A percentile compares a stretch with the other conserved stretches of the same genome.
phyloP scores from a whole-genome alignment of 495 filamentous ascomycete species.

The Parathielavia hyrcaniae region DNA sequence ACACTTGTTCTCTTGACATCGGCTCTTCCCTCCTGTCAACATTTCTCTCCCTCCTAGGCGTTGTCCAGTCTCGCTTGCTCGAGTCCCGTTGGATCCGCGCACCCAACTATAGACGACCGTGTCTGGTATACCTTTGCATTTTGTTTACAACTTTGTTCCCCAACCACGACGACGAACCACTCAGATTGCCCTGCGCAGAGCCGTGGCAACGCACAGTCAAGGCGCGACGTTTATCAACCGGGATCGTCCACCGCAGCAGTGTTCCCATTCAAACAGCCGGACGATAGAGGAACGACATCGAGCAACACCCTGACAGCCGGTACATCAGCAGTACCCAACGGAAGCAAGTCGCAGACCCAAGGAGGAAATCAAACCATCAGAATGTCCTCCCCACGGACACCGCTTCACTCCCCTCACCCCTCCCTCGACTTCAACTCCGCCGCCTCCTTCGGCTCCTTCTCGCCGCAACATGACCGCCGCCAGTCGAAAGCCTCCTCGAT shows the following conservation, averaged over 20 bases:
- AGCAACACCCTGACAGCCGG: neutral
- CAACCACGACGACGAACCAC: neutral
- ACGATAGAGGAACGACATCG: neutral
- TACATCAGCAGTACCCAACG: neutral
- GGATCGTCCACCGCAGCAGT: neutral
- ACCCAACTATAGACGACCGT: neutral
- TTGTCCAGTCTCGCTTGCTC: neutral
- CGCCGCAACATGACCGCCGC: conserved; percentile 39
- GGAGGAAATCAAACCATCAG: neutral
- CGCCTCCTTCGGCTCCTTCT: conserved; percentile 40
- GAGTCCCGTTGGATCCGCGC: neutral
- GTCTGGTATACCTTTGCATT: neutral
- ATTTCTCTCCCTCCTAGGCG: neutral
- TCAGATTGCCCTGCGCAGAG: neutral
- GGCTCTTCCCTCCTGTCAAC: no score
- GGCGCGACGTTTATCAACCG: neutral
- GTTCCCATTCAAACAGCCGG: neutral
- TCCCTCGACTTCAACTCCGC: conserved; percentile 55
- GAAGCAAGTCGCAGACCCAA: neutral
- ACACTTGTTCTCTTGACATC: neutral
- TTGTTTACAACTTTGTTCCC: neutral
- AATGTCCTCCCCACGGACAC: conserved; percentile 54
- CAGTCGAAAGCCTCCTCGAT: conserved; percentile 53
- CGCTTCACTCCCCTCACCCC: conserved; percentile 58
- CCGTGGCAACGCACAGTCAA: neutral